Base-by-base conservation (phyloP, 164 flowering plant genomes). In the Magnolia sinica region DNA sequence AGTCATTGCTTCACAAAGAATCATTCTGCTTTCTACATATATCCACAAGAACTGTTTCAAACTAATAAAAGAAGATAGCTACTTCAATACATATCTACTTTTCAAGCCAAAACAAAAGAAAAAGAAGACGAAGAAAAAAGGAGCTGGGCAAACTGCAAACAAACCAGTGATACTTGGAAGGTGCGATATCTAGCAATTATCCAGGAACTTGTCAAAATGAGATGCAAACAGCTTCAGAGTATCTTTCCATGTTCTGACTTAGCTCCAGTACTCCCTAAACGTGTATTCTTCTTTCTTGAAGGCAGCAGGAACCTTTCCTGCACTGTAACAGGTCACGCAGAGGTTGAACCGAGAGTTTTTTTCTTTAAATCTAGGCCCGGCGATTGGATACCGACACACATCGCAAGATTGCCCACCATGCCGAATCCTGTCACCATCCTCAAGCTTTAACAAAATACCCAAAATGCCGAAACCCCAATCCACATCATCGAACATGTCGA, bases 291-390 rank as follows among this genome's bases (percentile, higher is more conserved):
- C 81, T 55, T 63, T 16, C 71, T 74, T 74, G 20, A 61, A 70
- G 3, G 66, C 10, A 14, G 73, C 49, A 9, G 81, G 81, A 37
- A 79, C 81, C 77, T 74, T 70, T 4, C 81, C 77, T 64, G 70
- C 77, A 22, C 81, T 70, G 72, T 79, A 79, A 7, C 81, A 79
- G 18, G 19, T 18, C 3, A 4, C n/a, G 52, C 81, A 79, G 16
- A 79, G 65, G 69, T 51, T 74, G 70, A 79, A 79, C 27, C 52
- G 52, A 65, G 68, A 74, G 19, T 18, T 74, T 20, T 5, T 79
- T 65, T 79, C 81, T 64, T 74, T 79, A 37, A 79, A 79, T 50
- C 77, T 75, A 13, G 81, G 69, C 22, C 81, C 81, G 8, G 71
- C 71, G 18, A 79, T 74, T 5, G 81, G 77, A 27, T 79, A 79